Percentiles rank a stretch among this genome's conserved stretches.
These are phyloP conservation scores for Scedosporium boydii DNA, from an alignment of 2,329 filamentous ascomycete species.

Conservation along the genomic window DNA sequence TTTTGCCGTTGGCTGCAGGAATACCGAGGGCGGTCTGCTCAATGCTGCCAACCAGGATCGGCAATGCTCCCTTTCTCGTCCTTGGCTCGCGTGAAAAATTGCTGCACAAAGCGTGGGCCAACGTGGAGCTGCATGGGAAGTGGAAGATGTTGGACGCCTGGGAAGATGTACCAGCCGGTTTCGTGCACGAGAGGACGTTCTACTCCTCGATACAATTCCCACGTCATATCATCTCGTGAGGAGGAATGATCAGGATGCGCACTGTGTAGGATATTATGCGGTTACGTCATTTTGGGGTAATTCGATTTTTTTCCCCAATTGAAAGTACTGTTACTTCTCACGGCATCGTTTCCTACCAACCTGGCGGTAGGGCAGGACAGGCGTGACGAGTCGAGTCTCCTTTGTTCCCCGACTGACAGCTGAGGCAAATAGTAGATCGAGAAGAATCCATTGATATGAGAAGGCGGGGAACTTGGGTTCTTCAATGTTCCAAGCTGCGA, in stretches of 20 bases:
- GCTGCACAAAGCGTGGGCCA: background rate
- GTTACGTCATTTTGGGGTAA: conserved; percentile 6
- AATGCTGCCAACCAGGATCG: background rate
- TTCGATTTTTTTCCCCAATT: background rate
- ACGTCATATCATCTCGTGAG: background rate
- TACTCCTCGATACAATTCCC: background rate
- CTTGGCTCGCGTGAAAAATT: background rate
- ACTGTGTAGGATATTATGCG: conserved; percentile 5
- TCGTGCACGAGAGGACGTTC: background rate
- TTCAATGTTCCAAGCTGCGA: too few relatives aligned
- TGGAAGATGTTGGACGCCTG: background rate
- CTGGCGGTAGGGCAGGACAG: too few relatives aligned
- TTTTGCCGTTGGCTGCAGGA: background rate
- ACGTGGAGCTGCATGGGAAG: background rate
- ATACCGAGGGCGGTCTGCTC: background rate
- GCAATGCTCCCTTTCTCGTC: background rate
- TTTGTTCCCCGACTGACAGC: too few relatives aligned
- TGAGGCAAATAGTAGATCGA: too few relatives aligned
- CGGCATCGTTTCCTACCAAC: background rate
- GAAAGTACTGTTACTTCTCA: background rate
- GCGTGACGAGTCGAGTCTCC: too few relatives aligned
- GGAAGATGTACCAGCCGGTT: background rate
- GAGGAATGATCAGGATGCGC: background rate
- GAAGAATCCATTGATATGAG: too few relatives aligned
- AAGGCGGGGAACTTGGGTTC: too few relatives aligned